Evolutionary conservation across 208 protist genomes (phyloP).

Genomic region (Crithidia acanthocephali): DNA sequence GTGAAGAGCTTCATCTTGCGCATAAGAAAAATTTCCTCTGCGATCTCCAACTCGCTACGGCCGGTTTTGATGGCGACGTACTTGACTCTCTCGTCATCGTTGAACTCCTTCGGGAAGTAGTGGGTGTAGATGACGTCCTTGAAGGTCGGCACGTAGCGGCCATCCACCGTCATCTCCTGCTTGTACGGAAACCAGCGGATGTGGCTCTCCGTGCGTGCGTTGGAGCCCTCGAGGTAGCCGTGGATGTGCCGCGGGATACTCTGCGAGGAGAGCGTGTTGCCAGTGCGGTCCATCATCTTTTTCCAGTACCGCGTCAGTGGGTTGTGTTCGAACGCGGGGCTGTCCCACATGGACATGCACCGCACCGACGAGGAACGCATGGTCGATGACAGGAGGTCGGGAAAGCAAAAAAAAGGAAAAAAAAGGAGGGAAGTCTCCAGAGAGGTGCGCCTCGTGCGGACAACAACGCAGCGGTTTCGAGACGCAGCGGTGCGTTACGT

Average conservation of each 20-base stretch:
- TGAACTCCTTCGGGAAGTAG: constrained; percentile 83
- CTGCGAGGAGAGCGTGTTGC: constrained; percentile 75
- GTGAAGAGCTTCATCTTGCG: constrained; percentile 87
- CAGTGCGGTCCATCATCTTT: constrained; percentile 78
- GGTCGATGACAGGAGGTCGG: neutral
- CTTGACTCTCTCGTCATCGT: constrained; percentile 85
- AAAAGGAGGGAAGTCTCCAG: neutral
- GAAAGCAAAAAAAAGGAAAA: constrained; percentile 19
- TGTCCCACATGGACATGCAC: constrained; percentile 85
- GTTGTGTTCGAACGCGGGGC: constrained; percentile 80
- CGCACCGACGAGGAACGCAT: constrained; percentile 33
- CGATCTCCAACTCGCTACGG: constrained; percentile 74
- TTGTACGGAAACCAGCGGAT: constrained; percentile 91
- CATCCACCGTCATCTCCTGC: constrained; percentile 84
- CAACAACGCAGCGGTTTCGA: no score
- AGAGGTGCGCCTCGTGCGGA: neutral
- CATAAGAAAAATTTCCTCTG: constrained; percentile 90
- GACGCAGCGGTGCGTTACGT: no score
- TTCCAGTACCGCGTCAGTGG: constrained; percentile 84
- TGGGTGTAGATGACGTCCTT: constrained; percentile 78
- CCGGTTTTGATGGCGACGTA: constrained; percentile 84
- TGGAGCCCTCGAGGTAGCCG: constrained; percentile 81
- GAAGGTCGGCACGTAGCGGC: constrained; percentile 77
- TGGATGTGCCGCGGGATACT: constrained; percentile 90
- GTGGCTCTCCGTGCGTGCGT: constrained; percentile 66